Percentiles rank a stretch among this genome's conserved stretches.
These are phyloP conservation scores for Arctium minus DNA, from an alignment of 129 eudicot species.

Conservation along the genomic window DNA sequence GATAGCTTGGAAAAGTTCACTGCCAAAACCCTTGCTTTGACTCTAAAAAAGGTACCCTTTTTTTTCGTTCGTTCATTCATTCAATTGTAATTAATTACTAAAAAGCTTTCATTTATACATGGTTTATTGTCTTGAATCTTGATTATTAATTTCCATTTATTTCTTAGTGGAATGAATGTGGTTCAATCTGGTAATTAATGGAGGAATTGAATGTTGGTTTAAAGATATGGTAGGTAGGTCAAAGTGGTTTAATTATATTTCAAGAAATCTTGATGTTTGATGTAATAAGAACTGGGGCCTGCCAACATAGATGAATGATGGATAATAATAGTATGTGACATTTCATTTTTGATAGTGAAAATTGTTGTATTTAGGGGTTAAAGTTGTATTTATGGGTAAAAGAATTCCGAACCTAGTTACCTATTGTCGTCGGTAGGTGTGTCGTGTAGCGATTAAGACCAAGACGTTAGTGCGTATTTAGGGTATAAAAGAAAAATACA, in stretches of 20 bases:
- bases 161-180: constrained; percentile 3
- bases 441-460: background rate
- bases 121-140: background rate
- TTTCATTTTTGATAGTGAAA: background rate
- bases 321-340: background rate
- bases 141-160: background rate
- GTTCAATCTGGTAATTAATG: constrained; percentile 3
- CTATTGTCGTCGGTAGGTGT: too few relatives aligned
- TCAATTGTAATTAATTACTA: background rate
- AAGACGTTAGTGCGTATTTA: background rate
- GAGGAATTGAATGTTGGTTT: constrained; percentile 3
- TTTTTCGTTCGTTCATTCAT: background rate
- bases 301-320: background rate
- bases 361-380: background rate
- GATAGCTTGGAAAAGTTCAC: constrained; percentile 96
- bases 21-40: constrained; percentile 75
- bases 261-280: constrained; percentile 2
- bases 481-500: too few relatives aligned
- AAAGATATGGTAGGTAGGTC: constrained; percentile 14
- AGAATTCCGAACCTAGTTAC: background rate
- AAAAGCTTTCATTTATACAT: background rate
- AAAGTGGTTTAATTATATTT: background rate
- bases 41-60: constrained; percentile 74
- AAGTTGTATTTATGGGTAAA: background rate
- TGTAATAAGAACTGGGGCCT: background rate